Percentiles rank a stretch among this genome's conserved stretches.
These are phyloP conservation scores for Jimgerdemannia lactiflua DNA, from an alignment of 192 early-diverging fungal genomes.

Conservation along the genomic window DNA sequence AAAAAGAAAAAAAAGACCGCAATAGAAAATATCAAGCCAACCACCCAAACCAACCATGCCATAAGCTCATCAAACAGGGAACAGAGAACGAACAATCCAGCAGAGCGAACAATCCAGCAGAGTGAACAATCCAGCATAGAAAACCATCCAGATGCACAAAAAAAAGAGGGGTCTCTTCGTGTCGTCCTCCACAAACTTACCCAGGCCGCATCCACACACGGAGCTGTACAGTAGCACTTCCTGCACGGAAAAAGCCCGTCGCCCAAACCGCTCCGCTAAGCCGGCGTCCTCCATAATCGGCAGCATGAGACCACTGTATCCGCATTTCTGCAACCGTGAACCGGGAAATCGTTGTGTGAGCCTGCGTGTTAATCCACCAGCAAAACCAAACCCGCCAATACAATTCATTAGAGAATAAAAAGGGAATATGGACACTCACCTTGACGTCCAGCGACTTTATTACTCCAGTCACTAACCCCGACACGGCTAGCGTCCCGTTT, in stretches of 20 bases:
- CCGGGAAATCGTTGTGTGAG: no score
- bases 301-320: conserved; percentile 16
- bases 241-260: background rate
- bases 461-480: conserved; percentile 10
- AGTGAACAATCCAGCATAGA: no score
- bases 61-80: background rate
- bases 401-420: no score
- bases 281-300: conserved; percentile 19
- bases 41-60: background rate
- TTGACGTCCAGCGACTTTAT: conserved; percentile 7
- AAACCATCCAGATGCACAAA: no score
- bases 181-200: conserved; percentile 1
- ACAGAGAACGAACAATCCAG: no score
- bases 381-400: no score
- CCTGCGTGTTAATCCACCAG: no score
- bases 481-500: conserved; percentile 11
- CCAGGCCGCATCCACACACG: conserved; percentile 18
- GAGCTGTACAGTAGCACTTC: conserved; percentile 9
- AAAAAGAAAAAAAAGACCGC: background rate
- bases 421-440: background rate
- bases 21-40: background rate
- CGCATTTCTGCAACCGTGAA: conserved; percentile 4
- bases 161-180: background rate
- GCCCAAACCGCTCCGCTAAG: conserved; percentile 8
- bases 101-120: no score